phyloP scores from a whole-genome alignment of 305 asterid genomes.

The Fraxinus angustifolia region DNA sequence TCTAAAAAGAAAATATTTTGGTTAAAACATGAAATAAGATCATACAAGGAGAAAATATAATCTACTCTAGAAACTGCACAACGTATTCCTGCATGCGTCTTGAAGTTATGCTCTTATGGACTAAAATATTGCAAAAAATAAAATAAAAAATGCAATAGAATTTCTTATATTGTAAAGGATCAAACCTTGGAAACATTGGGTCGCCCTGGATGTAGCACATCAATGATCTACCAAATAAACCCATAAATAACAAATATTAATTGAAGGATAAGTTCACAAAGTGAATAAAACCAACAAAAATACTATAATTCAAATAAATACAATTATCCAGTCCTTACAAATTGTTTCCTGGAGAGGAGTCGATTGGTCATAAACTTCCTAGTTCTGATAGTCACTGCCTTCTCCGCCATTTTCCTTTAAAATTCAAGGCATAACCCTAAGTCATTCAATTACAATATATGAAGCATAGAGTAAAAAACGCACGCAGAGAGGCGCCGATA shows the following conservation, averaged over 20 bases:
- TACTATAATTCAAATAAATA: neutral
- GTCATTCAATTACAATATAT: neutral
- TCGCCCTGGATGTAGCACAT: conserved; percentile 65
- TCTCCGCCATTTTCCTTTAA: conserved; percentile 56
- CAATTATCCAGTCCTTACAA: conserved; percentile 29
- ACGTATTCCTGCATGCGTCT: neutral
- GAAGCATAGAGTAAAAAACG: neutral
- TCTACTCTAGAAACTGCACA: neutral
- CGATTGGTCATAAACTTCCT: conserved; percentile 74
- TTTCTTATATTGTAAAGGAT: neutral
- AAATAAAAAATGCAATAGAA: neutral
- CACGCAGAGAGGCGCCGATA: neutral
- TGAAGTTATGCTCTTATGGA: neutral
- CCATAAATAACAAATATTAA: neutral
- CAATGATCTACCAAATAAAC: conserved; percentile 37
- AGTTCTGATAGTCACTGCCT: conserved; percentile 60
- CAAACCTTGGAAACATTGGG: conserved; percentile 67
- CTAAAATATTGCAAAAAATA: neutral
- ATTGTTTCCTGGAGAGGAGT: conserved; percentile 65
- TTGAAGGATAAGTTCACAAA: neutral
- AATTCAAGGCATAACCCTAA: neutral
- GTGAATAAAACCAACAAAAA: neutral
- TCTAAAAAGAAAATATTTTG: neutral
- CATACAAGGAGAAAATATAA: neutral
- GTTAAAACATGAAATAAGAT: neutral